A percentile compares a stretch with the other conserved stretches of the same genome.
phyloP scores from a whole-genome alignment of 176 grass and related monocot species.

The Phoenix roebelenii region DNA sequence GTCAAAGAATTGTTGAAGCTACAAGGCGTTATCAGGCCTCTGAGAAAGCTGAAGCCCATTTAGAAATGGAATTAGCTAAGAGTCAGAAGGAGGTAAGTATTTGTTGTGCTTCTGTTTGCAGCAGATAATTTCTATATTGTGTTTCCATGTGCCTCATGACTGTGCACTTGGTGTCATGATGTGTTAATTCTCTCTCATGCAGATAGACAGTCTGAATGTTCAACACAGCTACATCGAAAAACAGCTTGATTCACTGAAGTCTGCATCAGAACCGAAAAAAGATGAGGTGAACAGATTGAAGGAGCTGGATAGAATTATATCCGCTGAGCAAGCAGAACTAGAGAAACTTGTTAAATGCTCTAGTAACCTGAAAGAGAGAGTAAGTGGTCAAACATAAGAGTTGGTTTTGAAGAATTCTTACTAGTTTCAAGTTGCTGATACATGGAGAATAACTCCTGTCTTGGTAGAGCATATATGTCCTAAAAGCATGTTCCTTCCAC shows the following conservation, averaged over 20 bases:
- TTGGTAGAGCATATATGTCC: too few species aligned
- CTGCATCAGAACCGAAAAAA: constrained; percentile 59
- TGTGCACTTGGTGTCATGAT: background rate
- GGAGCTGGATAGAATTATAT: constrained; percentile 53
- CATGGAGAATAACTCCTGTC: too few species aligned
- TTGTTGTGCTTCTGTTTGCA: too few species aligned
- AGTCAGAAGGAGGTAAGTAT: constrained; percentile 55
- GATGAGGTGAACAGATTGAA: constrained; percentile 56
- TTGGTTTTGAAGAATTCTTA: background rate
- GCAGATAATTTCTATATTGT: too few species aligned
- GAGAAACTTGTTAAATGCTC: constrained; percentile 65
- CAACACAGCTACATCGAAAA: constrained; percentile 69
- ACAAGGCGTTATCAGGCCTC: constrained; percentile 37
- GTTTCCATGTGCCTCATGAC: background rate
- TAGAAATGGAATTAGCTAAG: constrained; percentile 79
- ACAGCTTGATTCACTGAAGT: constrained; percentile 57
- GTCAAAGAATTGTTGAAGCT: constrained; percentile 52
- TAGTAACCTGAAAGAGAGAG: constrained; percentile 82
- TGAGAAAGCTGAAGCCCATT: constrained; percentile 51
- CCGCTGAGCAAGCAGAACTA: constrained; percentile 52
- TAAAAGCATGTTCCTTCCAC: too few species aligned
- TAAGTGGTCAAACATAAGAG: constrained; percentile 20
- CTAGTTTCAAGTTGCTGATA: background rate
- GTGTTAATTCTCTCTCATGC: constrained; percentile 2
- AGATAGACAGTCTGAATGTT: constrained; percentile 76